These are phyloP conservation scores for Ceratobasidium theobromae DNA, from an alignment of 1,284 basidiomycete species.

Conservation along the genomic window DNA sequence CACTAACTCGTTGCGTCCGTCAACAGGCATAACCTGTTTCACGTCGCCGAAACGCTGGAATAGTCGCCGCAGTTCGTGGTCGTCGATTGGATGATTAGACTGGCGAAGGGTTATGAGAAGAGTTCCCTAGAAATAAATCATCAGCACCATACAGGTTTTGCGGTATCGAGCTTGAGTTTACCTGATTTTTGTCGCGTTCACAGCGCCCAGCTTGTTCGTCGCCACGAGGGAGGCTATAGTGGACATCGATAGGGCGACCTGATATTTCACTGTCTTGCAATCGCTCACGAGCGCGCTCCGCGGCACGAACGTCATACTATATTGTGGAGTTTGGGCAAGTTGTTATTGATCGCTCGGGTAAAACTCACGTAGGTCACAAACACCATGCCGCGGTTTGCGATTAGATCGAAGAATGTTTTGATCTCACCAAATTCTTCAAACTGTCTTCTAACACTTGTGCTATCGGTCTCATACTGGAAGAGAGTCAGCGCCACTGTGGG, in stretches of 20 bases:
- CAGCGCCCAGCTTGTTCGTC: slow-evolving; percentile 70
- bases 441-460: slow-evolving; percentile 75
- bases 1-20: slow-evolving; percentile 69
- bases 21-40: slow-evolving; percentile 68
- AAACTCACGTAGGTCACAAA: slow-evolving; percentile 92
- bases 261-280: slow-evolving; percentile 84
- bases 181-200: slow-evolving; percentile 88
- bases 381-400: slow-evolving; percentile 91
- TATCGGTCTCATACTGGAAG: slow-evolving; percentile 84
- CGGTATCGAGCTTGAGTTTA: slow-evolving; percentile 43
- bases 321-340: slow-evolving; percentile 30
- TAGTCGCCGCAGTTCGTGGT: slow-evolving; percentile 78
- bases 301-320: slow-evolving; percentile 88
- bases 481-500: slow-evolving; percentile 35
- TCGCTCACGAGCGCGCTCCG: slow-evolving; percentile 84
- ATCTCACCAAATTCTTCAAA: slow-evolving; percentile 95
- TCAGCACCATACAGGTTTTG: background rate
- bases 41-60: slow-evolving; percentile 90
- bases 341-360: background rate
- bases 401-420: slow-evolving; percentile 95
- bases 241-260: slow-evolving; percentile 91
- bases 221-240: slow-evolving; percentile 91
- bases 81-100: slow-evolving; percentile 72
- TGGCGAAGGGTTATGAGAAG: slow-evolving; percentile 75
- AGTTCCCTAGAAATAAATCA: slow-evolving; percentile 65